A percentile compares a stretch with the other conserved stretches of the same genome.
Conservation (phyloP, 169 alveolate species). For the Cystoisospora suis region DNA sequence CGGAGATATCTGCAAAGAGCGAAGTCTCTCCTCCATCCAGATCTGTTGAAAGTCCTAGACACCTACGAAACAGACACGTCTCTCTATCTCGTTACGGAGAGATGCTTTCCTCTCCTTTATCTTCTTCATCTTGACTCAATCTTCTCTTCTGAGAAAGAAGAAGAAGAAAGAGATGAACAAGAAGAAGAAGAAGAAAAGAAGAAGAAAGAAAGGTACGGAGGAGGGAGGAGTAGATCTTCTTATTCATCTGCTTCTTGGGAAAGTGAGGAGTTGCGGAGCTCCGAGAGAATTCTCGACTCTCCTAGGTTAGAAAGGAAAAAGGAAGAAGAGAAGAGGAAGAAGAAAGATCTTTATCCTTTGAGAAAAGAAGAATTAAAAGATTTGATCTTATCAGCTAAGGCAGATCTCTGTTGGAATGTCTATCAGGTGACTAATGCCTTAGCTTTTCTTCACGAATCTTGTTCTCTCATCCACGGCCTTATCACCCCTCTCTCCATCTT, state of each 20-base stretch:
- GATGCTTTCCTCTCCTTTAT: slow-evolving; percentile 43
- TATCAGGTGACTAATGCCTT: slow-evolving; percentile 44
- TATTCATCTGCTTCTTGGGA: neutral
- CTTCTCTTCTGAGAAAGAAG: too few species aligned
- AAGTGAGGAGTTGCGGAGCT: neutral
- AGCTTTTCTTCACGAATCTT: slow-evolving; percentile 54
- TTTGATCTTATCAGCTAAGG: slow-evolving; percentile 12
- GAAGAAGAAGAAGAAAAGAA: neutral
- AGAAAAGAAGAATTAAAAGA: neutral
- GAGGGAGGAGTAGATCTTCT: neutral
- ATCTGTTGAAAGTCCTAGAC: slow-evolving; percentile 51
- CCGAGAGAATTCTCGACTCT: neutral
- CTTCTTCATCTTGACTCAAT: too few species aligned
- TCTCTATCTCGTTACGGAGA: slow-evolving; percentile 54
- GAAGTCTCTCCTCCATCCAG: slow-evolving; percentile 63
- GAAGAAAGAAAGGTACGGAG: neutral
- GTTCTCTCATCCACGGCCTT: slow-evolving; percentile 47
- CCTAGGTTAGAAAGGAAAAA: neutral
- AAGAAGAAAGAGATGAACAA: neutral
- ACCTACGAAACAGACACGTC: slow-evolving; percentile 54
- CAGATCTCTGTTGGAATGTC: slow-evolving; percentile 35
- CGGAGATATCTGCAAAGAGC: slow-evolving; percentile 36
- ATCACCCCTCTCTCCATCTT: slow-evolving; percentile 48
- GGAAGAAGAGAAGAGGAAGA: neutral
- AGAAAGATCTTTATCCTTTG: neutral